Evolutionary conservation across 1,139 yeast genomes (phyloP).

Genomic region (Chernovozyma sophiae-reginae): DNA sequence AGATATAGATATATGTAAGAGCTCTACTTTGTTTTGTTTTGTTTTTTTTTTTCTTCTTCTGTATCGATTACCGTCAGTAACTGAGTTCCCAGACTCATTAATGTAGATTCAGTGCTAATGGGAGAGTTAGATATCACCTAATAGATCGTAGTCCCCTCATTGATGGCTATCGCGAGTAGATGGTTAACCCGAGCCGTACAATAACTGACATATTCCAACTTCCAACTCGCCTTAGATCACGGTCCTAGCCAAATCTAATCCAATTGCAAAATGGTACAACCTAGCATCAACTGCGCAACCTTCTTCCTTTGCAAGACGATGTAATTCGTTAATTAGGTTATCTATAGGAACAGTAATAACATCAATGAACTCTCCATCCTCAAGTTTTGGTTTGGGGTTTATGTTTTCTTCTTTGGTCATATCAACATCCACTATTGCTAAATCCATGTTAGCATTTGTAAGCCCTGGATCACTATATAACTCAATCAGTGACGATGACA

Average conservation of each 20-base stretch:
- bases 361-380: slow-evolving; percentile 87
- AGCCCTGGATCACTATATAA: slow-evolving; percentile 91
- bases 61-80: too few relatives aligned
- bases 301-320: slow-evolving; percentile 43
- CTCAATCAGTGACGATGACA: slow-evolving; percentile 38
- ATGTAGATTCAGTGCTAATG: too few relatives aligned
- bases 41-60: too few relatives aligned
- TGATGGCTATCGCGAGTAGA: too few relatives aligned
- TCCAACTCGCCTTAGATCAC: too few relatives aligned
- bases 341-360: slow-evolving; percentile 66
- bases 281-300: slow-evolving; percentile 85
- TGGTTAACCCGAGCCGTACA: too few relatives aligned
- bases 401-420: slow-evolving; percentile 57
- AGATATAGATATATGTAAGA: too few relatives aligned
- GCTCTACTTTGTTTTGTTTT: too few relatives aligned
- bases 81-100: too few relatives aligned
- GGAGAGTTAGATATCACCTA: too few relatives aligned
- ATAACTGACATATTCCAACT: too few relatives aligned
- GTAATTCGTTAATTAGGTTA: slow-evolving; percentile 52
- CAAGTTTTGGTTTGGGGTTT: slow-evolving; percentile 69
- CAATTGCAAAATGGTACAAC: slow-evolving; percentile 81
- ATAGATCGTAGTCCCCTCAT: too few relatives aligned
- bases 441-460: slow-evolving; percentile 80
- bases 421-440: slow-evolving; percentile 80
- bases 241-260: slow-evolving; percentile 37